Evolutionary conservation across 306 rosid genomes (phyloP), one percentile per base, ranked within the genome.

Genomic region (Vigna reflexopilosa): DNA sequence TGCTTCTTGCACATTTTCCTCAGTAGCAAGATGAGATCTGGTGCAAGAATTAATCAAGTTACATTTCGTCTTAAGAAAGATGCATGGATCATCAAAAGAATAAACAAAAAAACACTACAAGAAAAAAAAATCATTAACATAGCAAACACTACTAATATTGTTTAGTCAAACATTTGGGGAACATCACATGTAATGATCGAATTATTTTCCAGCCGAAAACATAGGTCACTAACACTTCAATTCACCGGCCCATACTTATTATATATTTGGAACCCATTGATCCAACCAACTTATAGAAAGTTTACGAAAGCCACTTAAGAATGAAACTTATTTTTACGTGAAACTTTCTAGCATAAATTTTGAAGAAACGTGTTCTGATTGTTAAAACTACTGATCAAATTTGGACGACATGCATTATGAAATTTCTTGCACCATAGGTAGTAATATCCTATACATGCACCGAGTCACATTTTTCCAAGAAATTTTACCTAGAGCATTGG

Each of bases 1-100:
- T 57, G 99, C 99, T 85, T 95, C 99, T 76, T 85, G 86, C 87
- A 95, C 99, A 81, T 93, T 72, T 67, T 85, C 96, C 82, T 93
- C 99, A 0, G 91, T 91, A 52, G 98, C 99, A 73, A 86, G 76
- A 79, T 93, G 84, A 71, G 91, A 88, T 80, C 99, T 95, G 86
- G 68, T 69, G 67, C 65, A 70, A 54, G 52, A 68, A 67, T 24
- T 17, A 62, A 82, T 19, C 16, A 61, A 58, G 45, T 24, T 47
- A 66, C n/a, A 63, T 26, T n/a, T 64, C 13, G 38, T 75, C 57
- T 28, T 63, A 26, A 72, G 17, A 54, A 51, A 59, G 20, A 76
- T 63, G 50, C 34, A 67, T 57, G 82, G 77, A 70, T 70, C 17
- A 70, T 7, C 47, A 74, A 73, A 75, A 32, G 49, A 67, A 64